Evolutionary conservation across 148 eudicot species (phyloP).

Genomic region (Vaccinium myrtillus): DNA sequence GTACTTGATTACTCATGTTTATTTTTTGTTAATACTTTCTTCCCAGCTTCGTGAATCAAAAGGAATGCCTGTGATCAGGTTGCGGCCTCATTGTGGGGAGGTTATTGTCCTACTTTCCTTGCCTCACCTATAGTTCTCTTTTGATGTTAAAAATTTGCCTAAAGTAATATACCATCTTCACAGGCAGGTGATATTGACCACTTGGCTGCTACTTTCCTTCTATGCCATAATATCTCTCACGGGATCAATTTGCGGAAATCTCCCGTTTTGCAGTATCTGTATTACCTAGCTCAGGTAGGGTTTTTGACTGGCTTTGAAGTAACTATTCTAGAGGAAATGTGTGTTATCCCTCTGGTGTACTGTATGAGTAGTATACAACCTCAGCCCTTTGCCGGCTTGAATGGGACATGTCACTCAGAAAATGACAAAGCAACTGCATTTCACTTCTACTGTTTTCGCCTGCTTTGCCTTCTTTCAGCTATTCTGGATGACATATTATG

Average conservation of each 20-base stretch:
- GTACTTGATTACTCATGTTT: constrained; percentile 11
- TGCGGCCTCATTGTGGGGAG: constrained; percentile 90
- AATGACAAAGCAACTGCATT: background rate
- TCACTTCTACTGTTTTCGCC: background rate
- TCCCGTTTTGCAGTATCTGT: constrained; percentile 78
- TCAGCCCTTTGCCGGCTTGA: background rate
- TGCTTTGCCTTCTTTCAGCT: background rate
- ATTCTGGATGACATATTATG: background rate
- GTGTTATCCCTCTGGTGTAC: background rate
- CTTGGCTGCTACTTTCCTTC: constrained; percentile 77
- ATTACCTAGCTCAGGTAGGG: constrained; percentile 78
- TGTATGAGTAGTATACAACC: background rate
- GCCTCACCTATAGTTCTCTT: background rate
- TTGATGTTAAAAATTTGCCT: constrained; percentile 9
- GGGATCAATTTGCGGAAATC: constrained; percentile 78
- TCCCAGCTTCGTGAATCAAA: constrained; percentile 77
- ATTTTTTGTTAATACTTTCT: background rate
- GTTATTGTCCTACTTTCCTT: constrained; percentile 25
- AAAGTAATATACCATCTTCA: constrained; percentile 4
- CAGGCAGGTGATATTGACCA: constrained; percentile 87
- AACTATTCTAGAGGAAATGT: background rate
- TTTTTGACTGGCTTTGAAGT: constrained; percentile 9
- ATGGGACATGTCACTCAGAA: background rate
- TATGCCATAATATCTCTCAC: constrained; percentile 76
- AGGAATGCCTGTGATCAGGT: constrained; percentile 67